These are phyloP conservation scores for Juncus inflexus DNA, from an alignment of 176 grass and related monocot genomes.

Conservation along the genomic window DNA sequence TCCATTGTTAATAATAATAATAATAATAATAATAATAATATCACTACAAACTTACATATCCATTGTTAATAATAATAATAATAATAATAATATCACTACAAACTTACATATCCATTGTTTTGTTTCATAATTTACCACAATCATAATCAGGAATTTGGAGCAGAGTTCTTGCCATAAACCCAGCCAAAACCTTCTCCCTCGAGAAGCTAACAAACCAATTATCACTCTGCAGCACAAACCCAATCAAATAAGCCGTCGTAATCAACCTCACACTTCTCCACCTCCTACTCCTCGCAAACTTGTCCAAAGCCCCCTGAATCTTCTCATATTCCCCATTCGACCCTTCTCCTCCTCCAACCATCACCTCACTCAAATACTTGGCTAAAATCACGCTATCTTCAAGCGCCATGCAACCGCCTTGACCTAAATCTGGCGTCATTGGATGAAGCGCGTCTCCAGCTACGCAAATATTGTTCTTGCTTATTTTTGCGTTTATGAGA, in stretches of 20 bases:
- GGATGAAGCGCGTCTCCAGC: constrained; percentile 78
- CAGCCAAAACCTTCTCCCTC: constrained; percentile 40
- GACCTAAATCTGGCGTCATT: constrained; percentile 77
- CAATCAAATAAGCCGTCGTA: constrained; percentile 28
- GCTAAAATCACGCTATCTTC: constrained; percentile 59
- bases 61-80: too few species aligned
- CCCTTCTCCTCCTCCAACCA: constrained; percentile 9
- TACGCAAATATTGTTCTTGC: constrained; percentile 53
- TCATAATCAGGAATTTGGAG: constrained; percentile 40
- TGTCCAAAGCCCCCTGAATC: constrained; percentile 30
- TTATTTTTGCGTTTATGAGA: constrained; percentile 33
- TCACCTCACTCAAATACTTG: constrained; percentile 37
- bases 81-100: too few species aligned
- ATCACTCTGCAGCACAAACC: constrained; percentile 41
- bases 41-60: too few species aligned
- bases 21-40: too few species aligned
- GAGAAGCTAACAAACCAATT: constrained; percentile 28
- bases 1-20: too few species aligned
- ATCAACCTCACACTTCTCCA: constrained; percentile 54
- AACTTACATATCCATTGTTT: too few species aligned
- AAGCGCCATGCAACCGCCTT: constrained; percentile 61
- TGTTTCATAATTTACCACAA: constrained; percentile 31
- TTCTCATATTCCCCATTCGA: constrained; percentile 13
- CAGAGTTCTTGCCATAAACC: constrained; percentile 11
- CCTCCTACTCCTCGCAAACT: constrained; percentile 43